These are phyloP conservation scores for Raffaelea deltoideospora DNA, from an alignment of 2,329 filamentous ascomycete genomes.

Conservation along the genomic window DNA sequence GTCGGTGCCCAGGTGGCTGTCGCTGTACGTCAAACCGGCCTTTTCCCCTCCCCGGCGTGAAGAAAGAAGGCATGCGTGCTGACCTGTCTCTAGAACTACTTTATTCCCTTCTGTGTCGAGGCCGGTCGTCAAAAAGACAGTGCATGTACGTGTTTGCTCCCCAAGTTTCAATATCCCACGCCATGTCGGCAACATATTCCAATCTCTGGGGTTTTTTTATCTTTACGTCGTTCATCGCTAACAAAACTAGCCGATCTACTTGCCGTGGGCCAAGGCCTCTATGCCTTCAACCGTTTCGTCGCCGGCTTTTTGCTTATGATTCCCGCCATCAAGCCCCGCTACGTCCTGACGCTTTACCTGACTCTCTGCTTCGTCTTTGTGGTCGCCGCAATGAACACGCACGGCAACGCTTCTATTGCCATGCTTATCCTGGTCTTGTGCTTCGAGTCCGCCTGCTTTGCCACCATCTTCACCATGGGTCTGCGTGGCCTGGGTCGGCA, in stretches of 20 bases:
- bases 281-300: constrained; percentile 42
- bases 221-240: neutral
- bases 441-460: constrained; percentile 43
- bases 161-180: neutral
- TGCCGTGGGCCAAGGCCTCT: constrained; percentile 42
- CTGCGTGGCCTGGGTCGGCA: constrained; percentile 41
- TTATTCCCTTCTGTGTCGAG: constrained; percentile 32
- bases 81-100: constrained; percentile 32
- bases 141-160: constrained; percentile 8
- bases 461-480: constrained; percentile 42
- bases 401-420: constrained; percentile 33
- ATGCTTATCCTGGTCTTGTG: constrained; percentile 41
- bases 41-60: neutral
- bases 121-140: constrained; percentile 11
- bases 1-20: constrained; percentile 42
- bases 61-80: neutral
- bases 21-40: constrained; percentile 22
- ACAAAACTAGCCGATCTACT: constrained; percentile 31
- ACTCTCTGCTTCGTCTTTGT: constrained; percentile 37
- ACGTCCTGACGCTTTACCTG: constrained; percentile 38
- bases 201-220: too few species aligned
- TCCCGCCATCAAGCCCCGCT: constrained; percentile 32
- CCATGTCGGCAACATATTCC: too few species aligned
- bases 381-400: constrained; percentile 34
- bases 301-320: constrained; percentile 40